phyloP scores from a whole-genome alignment of 306 rosid genomes.

The Cucurbita moschata region DNA sequence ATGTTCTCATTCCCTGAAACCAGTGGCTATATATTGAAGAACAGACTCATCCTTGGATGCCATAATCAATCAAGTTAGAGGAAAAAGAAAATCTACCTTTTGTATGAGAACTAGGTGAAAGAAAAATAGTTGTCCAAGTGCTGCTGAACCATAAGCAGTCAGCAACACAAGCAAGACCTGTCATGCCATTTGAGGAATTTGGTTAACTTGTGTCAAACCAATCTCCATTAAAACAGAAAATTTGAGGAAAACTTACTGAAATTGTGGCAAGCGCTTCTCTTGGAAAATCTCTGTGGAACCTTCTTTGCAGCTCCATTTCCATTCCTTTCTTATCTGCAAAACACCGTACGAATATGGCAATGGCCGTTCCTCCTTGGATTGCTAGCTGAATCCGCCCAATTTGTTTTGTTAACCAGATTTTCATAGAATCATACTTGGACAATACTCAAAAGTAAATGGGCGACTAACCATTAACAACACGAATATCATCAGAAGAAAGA shows the following conservation, averaged over 20 bases:
- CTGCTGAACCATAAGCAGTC: constrained; percentile 76
- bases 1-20: constrained; percentile 83
- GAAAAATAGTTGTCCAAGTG: constrained; percentile 88
- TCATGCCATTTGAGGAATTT: neutral
- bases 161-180: constrained; percentile 59
- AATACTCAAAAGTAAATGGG: constrained; percentile 3
- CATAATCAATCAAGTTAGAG: neutral
- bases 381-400: constrained; percentile 30
- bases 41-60: neutral
- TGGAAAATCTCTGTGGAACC: constrained; percentile 49
- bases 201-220: neutral
- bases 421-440: neutral
- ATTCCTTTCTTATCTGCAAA: constrained; percentile 56
- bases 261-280: constrained; percentile 68
- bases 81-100: constrained; percentile 37
- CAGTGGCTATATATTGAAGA: neutral
- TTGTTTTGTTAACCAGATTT: neutral
- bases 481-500: constrained; percentile 73
- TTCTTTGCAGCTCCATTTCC: constrained; percentile 51
- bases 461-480: constrained; percentile 54
- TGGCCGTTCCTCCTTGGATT: constrained; percentile 73
- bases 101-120: constrained; percentile 81
- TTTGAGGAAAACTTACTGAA: constrained; percentile 21
- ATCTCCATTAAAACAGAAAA: neutral
- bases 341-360: constrained; percentile 75